A percentile compares a stretch with the other conserved stretches of the same genome.
phyloP scores from a whole-genome alignment of 495 filamentous ascomycete species.

The Podospora comata region DNA sequence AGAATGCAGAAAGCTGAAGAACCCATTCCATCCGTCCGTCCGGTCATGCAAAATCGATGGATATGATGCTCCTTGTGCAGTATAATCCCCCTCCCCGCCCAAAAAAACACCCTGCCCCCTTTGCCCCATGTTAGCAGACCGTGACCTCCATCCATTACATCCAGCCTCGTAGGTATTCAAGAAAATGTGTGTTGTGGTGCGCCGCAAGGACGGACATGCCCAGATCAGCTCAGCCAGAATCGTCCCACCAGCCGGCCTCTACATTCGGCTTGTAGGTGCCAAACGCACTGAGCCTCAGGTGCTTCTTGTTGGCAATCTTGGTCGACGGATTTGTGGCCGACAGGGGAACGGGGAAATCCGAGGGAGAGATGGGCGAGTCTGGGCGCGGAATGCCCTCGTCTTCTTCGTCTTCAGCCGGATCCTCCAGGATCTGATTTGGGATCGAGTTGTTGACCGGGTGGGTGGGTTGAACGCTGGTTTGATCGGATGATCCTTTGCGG shows the following conservation, averaged over 20 bases:
- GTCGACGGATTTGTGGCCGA: constrained; percentile 27
- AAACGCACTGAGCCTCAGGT: constrained; percentile 46
- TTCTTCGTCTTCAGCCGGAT: constrained; percentile 25
- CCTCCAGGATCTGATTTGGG: constrained; percentile 26
- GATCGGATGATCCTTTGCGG: constrained; percentile 15
- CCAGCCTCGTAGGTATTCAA: neutral
- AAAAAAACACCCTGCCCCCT: neutral
- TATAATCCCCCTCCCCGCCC: neutral
- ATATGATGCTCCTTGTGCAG: neutral
- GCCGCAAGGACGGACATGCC: constrained; percentile 8
- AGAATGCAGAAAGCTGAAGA: neutral
- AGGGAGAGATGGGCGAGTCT: constrained; percentile 39
- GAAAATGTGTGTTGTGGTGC: neutral
- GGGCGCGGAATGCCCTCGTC: constrained; percentile 31
- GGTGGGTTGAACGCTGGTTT: constrained; percentile 12
- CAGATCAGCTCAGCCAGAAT: constrained; percentile 37
- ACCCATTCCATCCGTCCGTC: neutral
- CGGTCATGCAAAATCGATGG: neutral
- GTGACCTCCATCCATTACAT: neutral
- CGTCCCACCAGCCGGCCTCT: constrained; percentile 44
- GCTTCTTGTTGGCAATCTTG: constrained; percentile 38
- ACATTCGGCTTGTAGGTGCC: constrained; percentile 33
- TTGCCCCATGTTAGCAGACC: neutral
- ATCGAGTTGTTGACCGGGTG: constrained; percentile 11
- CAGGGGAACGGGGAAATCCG: constrained; percentile 24